A percentile compares a stretch with the other conserved stretches of the same genome.
Evolutionary conservation across 2,329 filamentous ascomycete genomes (phyloP).

Genomic region (Cladosporium sp.): DNA sequence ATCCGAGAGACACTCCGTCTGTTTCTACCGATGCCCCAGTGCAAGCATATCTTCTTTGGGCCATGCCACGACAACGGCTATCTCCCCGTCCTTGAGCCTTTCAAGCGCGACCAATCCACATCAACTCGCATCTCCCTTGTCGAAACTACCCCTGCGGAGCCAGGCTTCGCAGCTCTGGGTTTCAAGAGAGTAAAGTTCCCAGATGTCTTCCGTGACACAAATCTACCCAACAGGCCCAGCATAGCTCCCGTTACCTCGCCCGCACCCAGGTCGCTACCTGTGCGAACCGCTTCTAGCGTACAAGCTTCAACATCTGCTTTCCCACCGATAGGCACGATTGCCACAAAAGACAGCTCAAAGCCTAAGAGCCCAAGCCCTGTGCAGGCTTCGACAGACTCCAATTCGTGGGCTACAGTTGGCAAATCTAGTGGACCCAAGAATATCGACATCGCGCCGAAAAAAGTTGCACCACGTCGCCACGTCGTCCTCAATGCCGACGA

Average conservation of each 20-base stretch:
- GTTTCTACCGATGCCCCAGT: slow-evolving; percentile 43
- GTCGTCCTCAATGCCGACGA: slow-evolving; percentile 40
- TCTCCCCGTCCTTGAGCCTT: slow-evolving; percentile 42
- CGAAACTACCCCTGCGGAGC: slow-evolving; percentile 39
- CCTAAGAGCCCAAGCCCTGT: slow-evolving; percentile 12
- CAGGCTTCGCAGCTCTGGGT: slow-evolving; percentile 40
- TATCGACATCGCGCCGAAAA: slow-evolving; percentile 36
- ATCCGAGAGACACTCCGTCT: slow-evolving; percentile 44
- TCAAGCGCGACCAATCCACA: slow-evolving; percentile 37
- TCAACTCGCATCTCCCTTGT: slow-evolving; percentile 42
- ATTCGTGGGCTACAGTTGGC: slow-evolving; percentile 39
- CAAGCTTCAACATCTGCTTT: not conserved
- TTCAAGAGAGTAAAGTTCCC: slow-evolving; percentile 38
- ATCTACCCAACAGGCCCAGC: slow-evolving; percentile 32
- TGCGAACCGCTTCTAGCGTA: not conserved
- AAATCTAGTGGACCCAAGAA: slow-evolving; percentile 34
- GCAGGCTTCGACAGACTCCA: slow-evolving; percentile 16
- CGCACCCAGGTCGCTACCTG: slow-evolving; percentile 2
- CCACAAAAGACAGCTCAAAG: not conserved
- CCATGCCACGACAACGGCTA: slow-evolving; percentile 46
- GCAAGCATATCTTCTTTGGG: slow-evolving; percentile 44
- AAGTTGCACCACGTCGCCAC: slow-evolving; percentile 26
- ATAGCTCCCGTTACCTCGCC: not conserved
- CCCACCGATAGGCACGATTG: not conserved
- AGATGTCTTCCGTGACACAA: slow-evolving; percentile 38